Conservation (phyloP, 2,329 filamentous ascomycete species). For the Verticillium tricorpus region DNA sequence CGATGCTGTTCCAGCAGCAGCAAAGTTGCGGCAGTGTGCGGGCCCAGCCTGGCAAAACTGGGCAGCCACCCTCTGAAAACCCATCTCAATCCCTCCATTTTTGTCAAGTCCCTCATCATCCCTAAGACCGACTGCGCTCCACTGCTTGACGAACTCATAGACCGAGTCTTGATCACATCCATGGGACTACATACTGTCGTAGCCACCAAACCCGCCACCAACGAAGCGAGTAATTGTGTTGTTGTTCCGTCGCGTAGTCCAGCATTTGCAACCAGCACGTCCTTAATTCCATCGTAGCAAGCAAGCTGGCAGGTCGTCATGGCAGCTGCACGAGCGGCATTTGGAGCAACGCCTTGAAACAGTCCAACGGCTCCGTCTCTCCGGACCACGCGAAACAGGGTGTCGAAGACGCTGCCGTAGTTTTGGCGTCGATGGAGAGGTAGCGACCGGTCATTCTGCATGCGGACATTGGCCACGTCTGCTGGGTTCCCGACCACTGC, state of each 20-base stretch:
- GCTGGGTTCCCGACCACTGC: not conserved
- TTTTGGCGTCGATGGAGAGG: not conserved
- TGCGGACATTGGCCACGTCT: not conserved
- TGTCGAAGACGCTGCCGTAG: not conserved
- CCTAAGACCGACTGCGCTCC: not conserved
- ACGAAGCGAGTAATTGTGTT: not conserved
- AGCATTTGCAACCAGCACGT: not conserved
- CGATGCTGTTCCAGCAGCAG: not conserved
- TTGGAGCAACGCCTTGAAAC: not conserved
- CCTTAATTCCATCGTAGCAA: not conserved
- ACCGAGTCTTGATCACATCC: not conserved
- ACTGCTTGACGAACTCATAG: not conserved
- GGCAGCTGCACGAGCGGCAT: not conserved
- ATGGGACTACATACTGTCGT: constrained; percentile 1
- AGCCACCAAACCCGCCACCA: not conserved
- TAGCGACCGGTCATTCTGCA: not conserved
- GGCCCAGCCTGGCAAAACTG: not conserved
- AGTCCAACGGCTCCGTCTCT: not conserved
- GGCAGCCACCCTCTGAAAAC: not conserved
- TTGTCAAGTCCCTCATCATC: not conserved
- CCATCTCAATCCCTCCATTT: not conserved
- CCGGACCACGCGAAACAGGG: not conserved
- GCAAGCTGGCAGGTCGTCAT: constrained; percentile 1
- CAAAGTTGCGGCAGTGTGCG: not conserved
- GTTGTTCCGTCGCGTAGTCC: not conserved